Conservation (phyloP, 352 stramenopile genomes). For the Phytophthora kernoviae region DNA sequence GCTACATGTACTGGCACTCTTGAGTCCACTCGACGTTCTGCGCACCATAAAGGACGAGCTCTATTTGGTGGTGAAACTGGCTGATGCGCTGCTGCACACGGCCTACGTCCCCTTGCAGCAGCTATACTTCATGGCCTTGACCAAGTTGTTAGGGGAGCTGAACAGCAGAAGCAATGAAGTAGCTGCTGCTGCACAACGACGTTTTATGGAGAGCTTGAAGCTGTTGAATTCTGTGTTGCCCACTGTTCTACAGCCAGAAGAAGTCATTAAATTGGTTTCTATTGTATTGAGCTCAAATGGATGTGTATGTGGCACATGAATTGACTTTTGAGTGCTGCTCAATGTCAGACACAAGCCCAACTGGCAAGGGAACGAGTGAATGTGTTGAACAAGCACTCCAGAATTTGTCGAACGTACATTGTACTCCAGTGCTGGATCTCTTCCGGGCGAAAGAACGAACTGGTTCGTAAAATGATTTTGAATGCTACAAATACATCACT, state of each 20-base stretch:
- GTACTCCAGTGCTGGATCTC: slow-evolving; percentile 44
- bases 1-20: slow-evolving; percentile 30
- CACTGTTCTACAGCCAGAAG: slow-evolving; percentile 35
- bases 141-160: slow-evolving; percentile 43
- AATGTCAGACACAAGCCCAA: slow-evolving; percentile 19
- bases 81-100: slow-evolving; percentile 51
- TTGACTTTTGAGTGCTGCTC: background rate
- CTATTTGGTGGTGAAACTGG: slow-evolving; percentile 38
- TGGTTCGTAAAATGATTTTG: slow-evolving; percentile 24
- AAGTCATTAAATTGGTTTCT: slow-evolving; percentile 50
- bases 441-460: slow-evolving; percentile 8
- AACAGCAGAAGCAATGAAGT: slow-evolving; percentile 12
- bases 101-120: slow-evolving; percentile 72
- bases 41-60: slow-evolving; percentile 34
- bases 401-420: slow-evolving; percentile 27
- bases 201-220: slow-evolving; percentile 19
- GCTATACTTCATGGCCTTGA: slow-evolving; percentile 58
- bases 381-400: slow-evolving; percentile 26
- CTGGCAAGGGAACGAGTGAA: slow-evolving; percentile 32
- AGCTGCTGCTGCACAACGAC: background rate
- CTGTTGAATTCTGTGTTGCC: slow-evolving; percentile 36
- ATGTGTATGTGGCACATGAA: background rate
- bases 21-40: slow-evolving; percentile 26
- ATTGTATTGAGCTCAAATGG: background rate
- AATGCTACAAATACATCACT: background rate